A percentile compares a stretch with the other conserved stretches of the same genome.
Conservation (phyloP, 139 green algal genomes). For the Medakamo hakoo region DNA sequence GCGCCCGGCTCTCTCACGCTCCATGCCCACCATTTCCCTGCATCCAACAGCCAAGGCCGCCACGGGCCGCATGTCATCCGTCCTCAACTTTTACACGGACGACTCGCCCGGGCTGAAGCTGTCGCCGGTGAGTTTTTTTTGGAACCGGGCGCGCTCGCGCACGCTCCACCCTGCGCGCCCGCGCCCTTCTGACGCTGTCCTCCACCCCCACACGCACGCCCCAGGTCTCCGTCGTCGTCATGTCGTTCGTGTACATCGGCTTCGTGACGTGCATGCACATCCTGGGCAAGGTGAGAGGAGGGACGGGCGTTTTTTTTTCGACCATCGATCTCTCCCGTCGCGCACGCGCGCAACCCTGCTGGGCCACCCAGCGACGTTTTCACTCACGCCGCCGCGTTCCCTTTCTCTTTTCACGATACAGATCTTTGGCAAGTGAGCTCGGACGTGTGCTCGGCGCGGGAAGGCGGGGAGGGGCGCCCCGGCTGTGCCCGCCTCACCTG, state of each 20-base stretch:
- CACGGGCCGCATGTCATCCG: background rate
- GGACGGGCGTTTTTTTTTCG: background rate
- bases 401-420: too few relatives aligned
- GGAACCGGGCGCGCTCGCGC: background rate
- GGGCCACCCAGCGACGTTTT: too few relatives aligned
- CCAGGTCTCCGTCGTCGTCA: slow-evolving; percentile 51
- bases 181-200: background rate
- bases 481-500: too few relatives aligned
- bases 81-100: slow-evolving; percentile 61
- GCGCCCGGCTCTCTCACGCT: too few relatives aligned
- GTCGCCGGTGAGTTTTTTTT: slow-evolving; percentile 28
- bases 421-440: too few relatives aligned
- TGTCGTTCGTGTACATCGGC: slow-evolving; percentile 53
- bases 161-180: background rate
- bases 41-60: background rate
- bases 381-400: too few relatives aligned
- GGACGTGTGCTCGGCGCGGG: too few relatives aligned
- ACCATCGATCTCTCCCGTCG: too few relatives aligned
- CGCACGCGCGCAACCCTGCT: too few relatives aligned
- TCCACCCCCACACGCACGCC: too few relatives aligned
- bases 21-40: too few relatives aligned
- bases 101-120: slow-evolving; percentile 57
- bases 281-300: slow-evolving; percentile 33
- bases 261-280: slow-evolving; percentile 63
- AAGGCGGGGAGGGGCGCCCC: too few relatives aligned